Evolutionary conservation across 306 rosid species (phyloP), one percentile per base, ranked within the genome.

Genomic region (Erythrophleum fordii): DNA sequence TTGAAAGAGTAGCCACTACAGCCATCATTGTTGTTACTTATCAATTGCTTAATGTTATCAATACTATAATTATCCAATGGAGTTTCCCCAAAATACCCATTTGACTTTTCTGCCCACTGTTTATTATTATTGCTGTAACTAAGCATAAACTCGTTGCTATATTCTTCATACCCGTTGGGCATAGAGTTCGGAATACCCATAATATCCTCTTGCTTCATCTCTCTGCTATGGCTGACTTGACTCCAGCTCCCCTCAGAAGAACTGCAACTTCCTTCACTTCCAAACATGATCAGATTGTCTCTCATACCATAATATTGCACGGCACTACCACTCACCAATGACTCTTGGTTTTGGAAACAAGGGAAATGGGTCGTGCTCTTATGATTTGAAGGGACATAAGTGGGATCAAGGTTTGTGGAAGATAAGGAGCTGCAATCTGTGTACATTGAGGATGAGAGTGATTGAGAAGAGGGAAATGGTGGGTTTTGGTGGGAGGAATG

Each of bases 201-300:
- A 58, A 84, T 78, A 58, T 88, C 92, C 13, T 87, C 91, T 72
- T 90, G 93, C 46, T 88, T 90, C 18, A 48, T 13, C 53, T 77
- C 82, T 44, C 77, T 75, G 52, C 77, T 85, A 51, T 76, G 80
- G 82, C 79, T 81, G n/a, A 83, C 84, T 73, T 79, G 87, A 48
- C 83, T 86, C 37, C 88, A 89, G 80, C 95, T 90, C 5, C 94
- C 97, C 67, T 88, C 97, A 53, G 97, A 91, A 4, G 97, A 93
- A 61, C 88, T 87, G 83, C 90, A 88, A 72, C 97, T 93, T 86
- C 89, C 88, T 81, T 90, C 89, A 80, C 92, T 89, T 72, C 97
- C 42, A 37, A 37, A 37, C 42, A 37, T 37, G 6, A 37, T 37
- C 42, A 37, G 42, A 37, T 37, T 6, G 6, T 89, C 87, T 42